A percentile compares a stretch with the other conserved stretches of the same genome.
phyloP scores from a whole-genome alignment of 1,284 basidiomycete genomes.

The Rugiboletus extremiorientalis region DNA sequence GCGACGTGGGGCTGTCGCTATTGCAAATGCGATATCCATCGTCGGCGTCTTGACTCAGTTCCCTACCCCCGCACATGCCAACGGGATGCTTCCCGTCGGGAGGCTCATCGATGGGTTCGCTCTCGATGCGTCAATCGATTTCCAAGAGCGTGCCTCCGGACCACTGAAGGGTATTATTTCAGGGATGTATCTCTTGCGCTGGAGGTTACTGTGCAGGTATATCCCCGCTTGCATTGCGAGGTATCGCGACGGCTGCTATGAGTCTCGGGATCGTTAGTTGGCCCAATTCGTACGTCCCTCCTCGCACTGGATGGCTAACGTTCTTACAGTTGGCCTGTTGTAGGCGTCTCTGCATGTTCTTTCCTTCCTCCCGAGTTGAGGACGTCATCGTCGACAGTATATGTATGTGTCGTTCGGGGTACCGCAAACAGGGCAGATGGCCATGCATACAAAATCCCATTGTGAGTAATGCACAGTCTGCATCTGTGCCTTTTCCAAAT shows the following conservation, averaged over 20 bases:
- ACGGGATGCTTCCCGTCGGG: slow-evolving; percentile 27
- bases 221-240: slow-evolving; percentile 30
- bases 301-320: neutral
- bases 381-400: slow-evolving; percentile 13
- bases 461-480: slow-evolving; percentile 15
- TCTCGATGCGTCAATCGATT: slow-evolving; percentile 17
- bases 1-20: slow-evolving; percentile 22
- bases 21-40: slow-evolving; percentile 27
- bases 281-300: neutral
- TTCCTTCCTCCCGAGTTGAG: neutral
- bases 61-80: slow-evolving; percentile 23
- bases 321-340: slow-evolving; percentile 26
- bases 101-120: slow-evolving; percentile 30
- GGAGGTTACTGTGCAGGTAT: slow-evolving; percentile 31
- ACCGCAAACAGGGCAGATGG: slow-evolving; percentile 20
- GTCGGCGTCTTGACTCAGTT: slow-evolving; percentile 28
- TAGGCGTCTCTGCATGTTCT: slow-evolving; percentile 6
- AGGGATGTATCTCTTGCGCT: slow-evolving; percentile 32
- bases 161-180: neutral
- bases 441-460: slow-evolving; percentile 30
- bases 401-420: slow-evolving; percentile 28
- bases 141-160: too few species aligned
- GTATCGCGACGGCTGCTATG: slow-evolving; percentile 30
- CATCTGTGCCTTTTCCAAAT: slow-evolving; percentile 38
- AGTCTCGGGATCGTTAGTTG: slow-evolving; percentile 31